phyloP scores from a whole-genome alignment of 208 protist genomes.

The Novymonas esmeraldas region DNA sequence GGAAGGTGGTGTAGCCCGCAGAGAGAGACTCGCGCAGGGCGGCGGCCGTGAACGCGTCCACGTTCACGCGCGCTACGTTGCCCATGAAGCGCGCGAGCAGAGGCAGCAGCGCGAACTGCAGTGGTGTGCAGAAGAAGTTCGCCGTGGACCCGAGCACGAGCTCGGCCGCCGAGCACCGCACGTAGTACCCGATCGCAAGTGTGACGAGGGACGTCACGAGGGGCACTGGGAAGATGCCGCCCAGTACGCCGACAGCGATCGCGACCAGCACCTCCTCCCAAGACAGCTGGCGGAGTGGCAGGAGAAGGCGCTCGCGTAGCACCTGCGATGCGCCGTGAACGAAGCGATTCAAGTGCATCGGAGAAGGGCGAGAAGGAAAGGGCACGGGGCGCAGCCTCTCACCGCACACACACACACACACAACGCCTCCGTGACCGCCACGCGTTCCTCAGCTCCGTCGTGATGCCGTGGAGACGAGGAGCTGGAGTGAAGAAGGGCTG shows the following conservation, averaged over 20 bases:
- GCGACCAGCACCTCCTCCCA: conserved; percentile 24
- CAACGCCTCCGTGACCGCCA: too few species aligned
- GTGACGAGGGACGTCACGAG: conserved; percentile 46
- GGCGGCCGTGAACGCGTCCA: conserved; percentile 28
- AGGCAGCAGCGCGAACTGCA: conserved; percentile 51
- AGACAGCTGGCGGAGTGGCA: conserved; percentile 34
- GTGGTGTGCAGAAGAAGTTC: conserved; percentile 50
- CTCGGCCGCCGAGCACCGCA: conserved; percentile 28
- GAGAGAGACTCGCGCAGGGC: conserved; percentile 26
- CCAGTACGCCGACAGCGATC: conserved; percentile 38
- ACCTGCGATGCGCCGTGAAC: conserved; percentile 10
- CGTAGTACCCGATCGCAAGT: conserved; percentile 12
- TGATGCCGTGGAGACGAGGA: too few species aligned
- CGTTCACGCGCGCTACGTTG: conserved; percentile 13
- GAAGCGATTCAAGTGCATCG: conserved; percentile 2
- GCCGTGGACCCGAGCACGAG: conserved; percentile 35
- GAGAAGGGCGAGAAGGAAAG: not conserved
- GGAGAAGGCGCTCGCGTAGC: conserved; percentile 32
- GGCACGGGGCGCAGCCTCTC: not conserved
- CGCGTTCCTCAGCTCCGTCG: too few species aligned
- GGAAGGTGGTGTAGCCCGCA: conserved; percentile 25
- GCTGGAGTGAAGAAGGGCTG: too few species aligned
- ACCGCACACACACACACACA: too few species aligned
- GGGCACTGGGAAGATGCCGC: conserved; percentile 66
- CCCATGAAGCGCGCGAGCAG: conserved; percentile 28